Evolutionary conservation across 768 basidiomycete genomes (phyloP), one percentile per base, ranked within the genome.

Genomic region (Tremella fuciformis): DNA sequence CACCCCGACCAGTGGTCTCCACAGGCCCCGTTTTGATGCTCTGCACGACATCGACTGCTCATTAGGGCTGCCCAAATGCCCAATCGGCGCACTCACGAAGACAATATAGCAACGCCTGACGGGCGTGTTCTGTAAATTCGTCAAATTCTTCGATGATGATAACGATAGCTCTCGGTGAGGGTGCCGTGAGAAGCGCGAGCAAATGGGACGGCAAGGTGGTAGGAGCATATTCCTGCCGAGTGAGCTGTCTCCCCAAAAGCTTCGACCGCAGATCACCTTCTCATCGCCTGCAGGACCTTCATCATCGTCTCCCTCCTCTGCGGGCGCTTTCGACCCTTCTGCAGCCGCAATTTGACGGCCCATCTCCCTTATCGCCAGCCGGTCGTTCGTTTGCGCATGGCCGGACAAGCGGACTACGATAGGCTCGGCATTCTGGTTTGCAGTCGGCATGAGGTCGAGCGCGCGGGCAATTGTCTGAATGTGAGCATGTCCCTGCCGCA

Each of bases 31-130:
- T 76, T 46, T 76, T 70, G 39, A 78, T 63, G 42, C 87, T 88
- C 68, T 99, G 96, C 1, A 85, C 93, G 1, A 91, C 92, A 70
- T 99, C 96, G 50, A 99, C 77, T 78, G 60, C 8, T 48, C 18
- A 13, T 18, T 41, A 46, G 42, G 8, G 7, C 8, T 46, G 42
- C 6, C n/a, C 42, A 11, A 34, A 34, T 34, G 11, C 29, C 4
- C 6, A 34, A 34, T 4, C 29, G 16, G 16, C 1, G 13, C 4
- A 65, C 76, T 71, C 48, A 78, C 77, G 81, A 16, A 99, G 83
- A 72, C 93, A 98, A 71, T 99, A 99, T 4, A 99, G 83, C 21
- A 99, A 79, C 1, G 90, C 86, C 72, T 99, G 96, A 13, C 96
- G 84, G 11, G 91, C 86, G 75, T 97, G 92, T 15, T 86, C 82